Percentiles rank a stretch among this genome's conserved stretches.
Evolutionary conservation across 305 asterid species (phyloP).

Genomic region (Rubia balearica): DNA sequence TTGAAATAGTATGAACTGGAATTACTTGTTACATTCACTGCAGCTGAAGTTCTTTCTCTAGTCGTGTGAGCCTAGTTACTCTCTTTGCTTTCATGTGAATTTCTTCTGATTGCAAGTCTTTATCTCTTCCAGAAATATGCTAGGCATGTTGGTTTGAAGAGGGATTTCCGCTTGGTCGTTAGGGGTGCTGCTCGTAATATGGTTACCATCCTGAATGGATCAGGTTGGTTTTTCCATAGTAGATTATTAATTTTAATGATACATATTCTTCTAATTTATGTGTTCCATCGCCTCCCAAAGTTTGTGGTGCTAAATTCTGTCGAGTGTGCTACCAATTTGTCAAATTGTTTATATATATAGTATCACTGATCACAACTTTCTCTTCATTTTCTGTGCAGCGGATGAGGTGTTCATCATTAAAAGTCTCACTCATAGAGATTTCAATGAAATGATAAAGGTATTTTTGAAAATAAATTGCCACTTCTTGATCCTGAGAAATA

Average conservation of each 20-base stretch:
- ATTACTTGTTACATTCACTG: background rate
- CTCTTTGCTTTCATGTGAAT: background rate
- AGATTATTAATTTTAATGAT: background rate
- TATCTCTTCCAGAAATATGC: slow-evolving; percentile 62
- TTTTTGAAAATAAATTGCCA: slow-evolving; percentile 8
- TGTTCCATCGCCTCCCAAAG: background rate
- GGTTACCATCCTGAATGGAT: slow-evolving; percentile 82
- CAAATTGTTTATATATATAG: background rate
- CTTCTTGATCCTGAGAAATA: slow-evolving; percentile 9
- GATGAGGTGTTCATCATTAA: slow-evolving; percentile 91
- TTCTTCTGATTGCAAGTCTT: background rate
- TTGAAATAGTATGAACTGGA: background rate
- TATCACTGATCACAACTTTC: background rate
- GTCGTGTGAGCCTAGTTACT: background rate
- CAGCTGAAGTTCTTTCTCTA: background rate
- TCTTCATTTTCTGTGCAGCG: slow-evolving; percentile 41
- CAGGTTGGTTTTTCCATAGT: slow-evolving; percentile 42
- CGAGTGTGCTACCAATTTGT: background rate
- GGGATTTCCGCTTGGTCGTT: slow-evolving; percentile 91
- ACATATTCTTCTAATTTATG: background rate
- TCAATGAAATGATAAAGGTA: slow-evolving; percentile 89
- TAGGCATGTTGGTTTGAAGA: slow-evolving; percentile 81
- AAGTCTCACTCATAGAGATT: slow-evolving; percentile 85
- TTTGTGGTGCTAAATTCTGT: too few relatives aligned
- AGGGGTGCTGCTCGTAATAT: slow-evolving; percentile 95